A percentile compares a stretch with the other conserved stretches of the same genome.
Conservation (phyloP, 2,329 filamentous ascomycete species). For the Fusarium setosum region DNA sequence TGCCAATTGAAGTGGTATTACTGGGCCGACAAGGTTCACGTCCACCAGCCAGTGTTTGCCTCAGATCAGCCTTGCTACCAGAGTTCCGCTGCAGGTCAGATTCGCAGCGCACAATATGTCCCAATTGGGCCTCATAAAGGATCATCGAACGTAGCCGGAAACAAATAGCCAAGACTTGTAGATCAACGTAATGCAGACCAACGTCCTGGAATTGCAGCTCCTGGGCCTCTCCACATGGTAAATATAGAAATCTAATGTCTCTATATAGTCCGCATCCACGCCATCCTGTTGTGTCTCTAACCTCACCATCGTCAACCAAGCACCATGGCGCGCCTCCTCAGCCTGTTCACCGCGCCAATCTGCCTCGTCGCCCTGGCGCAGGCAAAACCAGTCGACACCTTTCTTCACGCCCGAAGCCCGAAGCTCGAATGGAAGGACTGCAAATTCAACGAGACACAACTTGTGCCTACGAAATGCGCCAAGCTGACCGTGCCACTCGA, state of each 20-base stretch:
- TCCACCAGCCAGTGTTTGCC: no score
- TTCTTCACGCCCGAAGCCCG: not conserved
- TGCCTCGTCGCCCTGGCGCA: not conserved
- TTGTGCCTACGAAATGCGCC: slow-evolving; percentile 7
- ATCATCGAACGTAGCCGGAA: no score
- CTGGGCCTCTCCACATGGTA: no score
- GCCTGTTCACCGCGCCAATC: not conserved
- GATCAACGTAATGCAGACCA: not conserved
- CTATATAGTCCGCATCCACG: no score
- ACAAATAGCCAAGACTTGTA: no score
- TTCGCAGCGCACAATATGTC: no score
- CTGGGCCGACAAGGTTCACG: no score
- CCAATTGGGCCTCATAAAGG: no score
- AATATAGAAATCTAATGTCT: not conserved
- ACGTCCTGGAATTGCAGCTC: no score
- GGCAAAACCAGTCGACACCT: not conserved
- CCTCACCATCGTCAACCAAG: not conserved
- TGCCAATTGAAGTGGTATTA: no score
- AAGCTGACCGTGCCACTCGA: slow-evolving; percentile 21
- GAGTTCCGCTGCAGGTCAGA: no score
- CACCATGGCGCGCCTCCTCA: not conserved
- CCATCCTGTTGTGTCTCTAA: not conserved
- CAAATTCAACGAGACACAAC: not conserved
- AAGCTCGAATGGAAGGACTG: slow-evolving; percentile 13
- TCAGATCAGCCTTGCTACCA: no score